Base-by-base conservation (phyloP, 2,329 filamentous ascomycete genomes). In the Cryphonectria nitschkei region DNA sequence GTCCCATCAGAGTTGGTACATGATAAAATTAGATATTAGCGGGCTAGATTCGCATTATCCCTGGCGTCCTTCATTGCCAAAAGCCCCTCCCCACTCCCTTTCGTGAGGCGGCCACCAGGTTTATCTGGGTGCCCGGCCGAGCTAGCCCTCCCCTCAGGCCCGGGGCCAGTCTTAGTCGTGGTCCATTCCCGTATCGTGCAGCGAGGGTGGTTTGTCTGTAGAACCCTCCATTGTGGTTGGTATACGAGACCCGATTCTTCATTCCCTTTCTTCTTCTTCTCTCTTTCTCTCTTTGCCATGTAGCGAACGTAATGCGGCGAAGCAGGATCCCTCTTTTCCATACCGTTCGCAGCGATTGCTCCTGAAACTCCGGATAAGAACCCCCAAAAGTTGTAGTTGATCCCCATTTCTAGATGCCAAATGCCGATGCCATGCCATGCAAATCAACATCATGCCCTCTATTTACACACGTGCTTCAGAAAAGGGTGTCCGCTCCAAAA, bases 361-460 rank as follows among this genome's bases (percentile, higher is more conserved):
- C 82, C 82, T 75, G 79, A 77, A 85, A 85, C 83, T 84, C 84
- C 83, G 74, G 78, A 75, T 77, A 80, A 80, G 78, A 74, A 76
- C 74, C 73, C 46, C 61, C 26, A 72, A 72, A 72, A 74, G 70
- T 71, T 75, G 70, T 74, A 75, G 68, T 74, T 69, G 70, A 73
- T 76, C 80, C 80, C 79, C 78, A 79, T 78, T 80, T 84, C 81
- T 84, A 84, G 79, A 83, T 82, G 80, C 81, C 79, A 82, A 60
- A 82, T 83, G 80, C 81, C 81, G 76, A 83, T 84, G 81, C 82
- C 81, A 79, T 83, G 81, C 79, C 79, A 82, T 82, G 78, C 81
- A 82, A 83, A 82, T 82, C 81, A 84, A 84, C 81, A 82, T 82
- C 79, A 82, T 82, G 79, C 80, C 79, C 79, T 77, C 75, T 84